Evolutionary conservation across 495 filamentous ascomycete species (phyloP), one percentile per base, ranked within the genome.

Genomic region (Mycothermus thermophilus): DNA sequence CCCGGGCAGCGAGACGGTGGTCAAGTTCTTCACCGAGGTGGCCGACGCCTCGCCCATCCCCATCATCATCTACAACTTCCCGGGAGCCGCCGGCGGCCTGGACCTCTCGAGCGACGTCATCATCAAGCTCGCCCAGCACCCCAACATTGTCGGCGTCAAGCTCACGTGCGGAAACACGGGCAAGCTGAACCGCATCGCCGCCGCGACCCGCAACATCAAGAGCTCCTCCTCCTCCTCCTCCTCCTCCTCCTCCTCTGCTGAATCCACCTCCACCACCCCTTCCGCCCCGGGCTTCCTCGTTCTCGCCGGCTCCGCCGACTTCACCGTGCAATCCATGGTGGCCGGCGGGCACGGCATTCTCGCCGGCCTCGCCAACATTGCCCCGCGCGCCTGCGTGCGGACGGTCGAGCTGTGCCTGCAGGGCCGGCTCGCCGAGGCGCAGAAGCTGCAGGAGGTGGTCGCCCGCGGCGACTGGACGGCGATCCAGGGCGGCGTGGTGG

Each of bases 141-240:
- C 77, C 45, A 93, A 93, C 50, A 88, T 95, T 47, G 75, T 84
- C 35, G 86, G 86, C 32, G 79, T 79, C 51, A 95, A 95, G 64
- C 67, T 93, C 33, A 95, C 86, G 4, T 95, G 86, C 55, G 86
- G 84, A 30, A 93, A 95, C 59, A 93, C 87, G 12, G 86, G 86
- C 35, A 95, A 95, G 57, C 66, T 95, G 32, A 77, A 74, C 47
- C 74, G 86, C 37, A 70, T 95, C 28, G 81, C 75, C 3, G 82
- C 92, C 34, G 72, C 75, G 34, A 83, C 90, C 50, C 71, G 78
- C 30, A 64, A 73, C 31, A 66, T 87, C 28, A 58, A 83, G 7
- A 62, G 76, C 73, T 33, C 76, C 27, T 10, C 24, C 33, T 15
- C 5, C 0, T 10, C 35, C 3, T 9, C 3, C 12, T 10, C 71